Conservation (phyloP, 768 basidiomycete genomes). For the Lactarius sanguifluus region DNA sequence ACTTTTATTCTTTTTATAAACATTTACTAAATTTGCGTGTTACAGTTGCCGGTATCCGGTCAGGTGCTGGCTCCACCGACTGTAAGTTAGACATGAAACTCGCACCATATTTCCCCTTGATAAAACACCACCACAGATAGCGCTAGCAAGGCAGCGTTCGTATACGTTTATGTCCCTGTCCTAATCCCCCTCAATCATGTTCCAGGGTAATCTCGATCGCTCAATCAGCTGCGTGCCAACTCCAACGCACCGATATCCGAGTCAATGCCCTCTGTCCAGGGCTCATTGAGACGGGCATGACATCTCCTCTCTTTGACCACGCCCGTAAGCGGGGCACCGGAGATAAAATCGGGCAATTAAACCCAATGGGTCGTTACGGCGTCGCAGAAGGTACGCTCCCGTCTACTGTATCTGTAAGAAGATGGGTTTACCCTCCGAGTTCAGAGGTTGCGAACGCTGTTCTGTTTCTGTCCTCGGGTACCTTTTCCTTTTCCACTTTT, state of each 20-base stretch:
- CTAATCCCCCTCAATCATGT: conserved; percentile 19
- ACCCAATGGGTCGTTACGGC: conserved; percentile 81
- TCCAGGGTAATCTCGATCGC: conserved; percentile 85
- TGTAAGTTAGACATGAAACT: conserved; percentile 49
- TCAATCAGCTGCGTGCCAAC: conserved; percentile 75
- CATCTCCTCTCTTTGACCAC: conserved; percentile 67
- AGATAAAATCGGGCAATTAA: conserved; percentile 77
- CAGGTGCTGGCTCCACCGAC: conserved; percentile 78
- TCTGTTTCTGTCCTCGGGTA: conserved; percentile 86
- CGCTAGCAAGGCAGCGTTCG: conserved; percentile 91
- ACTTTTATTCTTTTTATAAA: background rate
- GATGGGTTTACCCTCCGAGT: conserved; percentile 8
- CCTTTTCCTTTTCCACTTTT: conserved; percentile 4
- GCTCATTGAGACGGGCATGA: conserved; percentile 94
- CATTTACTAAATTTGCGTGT: background rate
- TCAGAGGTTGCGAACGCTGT: conserved; percentile 85
- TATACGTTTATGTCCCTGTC: conserved; percentile 20
- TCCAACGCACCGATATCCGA: conserved; percentile 79
- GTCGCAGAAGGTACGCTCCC: conserved; percentile 64
- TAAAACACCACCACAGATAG: conserved; percentile 57
- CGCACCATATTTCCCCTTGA: conserved; percentile 20
- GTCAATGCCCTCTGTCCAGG: conserved; percentile 92
- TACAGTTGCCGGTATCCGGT: conserved; percentile 76
- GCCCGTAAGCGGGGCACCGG: conserved; percentile 75
- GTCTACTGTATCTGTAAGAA: conserved; percentile 4